Evolutionary conservation across 306 rosid genomes (phyloP), one percentile per base, ranked within the genome.

Genomic region (Oxytropis ochrocephala): DNA sequence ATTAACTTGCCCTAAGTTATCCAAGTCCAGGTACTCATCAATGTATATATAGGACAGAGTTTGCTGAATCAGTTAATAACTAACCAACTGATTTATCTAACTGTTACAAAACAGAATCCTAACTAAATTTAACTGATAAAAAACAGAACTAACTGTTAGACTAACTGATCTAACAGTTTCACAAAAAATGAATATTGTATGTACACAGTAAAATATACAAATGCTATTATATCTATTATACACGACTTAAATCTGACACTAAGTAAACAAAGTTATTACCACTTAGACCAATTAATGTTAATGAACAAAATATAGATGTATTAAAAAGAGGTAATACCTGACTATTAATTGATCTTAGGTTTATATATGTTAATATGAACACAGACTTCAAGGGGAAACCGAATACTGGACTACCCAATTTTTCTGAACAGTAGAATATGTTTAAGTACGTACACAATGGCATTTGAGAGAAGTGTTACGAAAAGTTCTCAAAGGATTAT

Each of bases 301-400:
- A 19, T 50, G 50, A 61, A 73, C 63, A 29, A 52, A 73, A 27
- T 27, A 39, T 7, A 58, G 53, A 67, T 44, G 62, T 50, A 69
- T 30, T 49, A 35, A 30, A 16, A 50, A 67, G 48, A 18, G 27
- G 57, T 42, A 29, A 67, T 49, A 51, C 29, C 10, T 49, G 14
- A 57, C 64, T 38, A 51, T 14, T 61, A 33, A 52, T 61, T 58
- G 70, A 66, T 49, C 8, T 33, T 12, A 21, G 55, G 52, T 47
- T 64, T 75, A 51, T 47, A 67, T 43, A 33, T 56, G 54, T 30
- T 50, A 73, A 38, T 38, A 52, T 39, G 54, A 46, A 56, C 7
- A 54, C 6, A 65, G 6, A 43, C 67, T 71, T 65, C 67, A 35
- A 64, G 56, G 18, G 24, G 29, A 60, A 50, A 48, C 53, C 36